Percentiles rank a stretch among this genome's conserved stretches.
phyloP scores from a whole-genome alignment of 768 basidiomycete species.

The Termitomyces eurrhizus region DNA sequence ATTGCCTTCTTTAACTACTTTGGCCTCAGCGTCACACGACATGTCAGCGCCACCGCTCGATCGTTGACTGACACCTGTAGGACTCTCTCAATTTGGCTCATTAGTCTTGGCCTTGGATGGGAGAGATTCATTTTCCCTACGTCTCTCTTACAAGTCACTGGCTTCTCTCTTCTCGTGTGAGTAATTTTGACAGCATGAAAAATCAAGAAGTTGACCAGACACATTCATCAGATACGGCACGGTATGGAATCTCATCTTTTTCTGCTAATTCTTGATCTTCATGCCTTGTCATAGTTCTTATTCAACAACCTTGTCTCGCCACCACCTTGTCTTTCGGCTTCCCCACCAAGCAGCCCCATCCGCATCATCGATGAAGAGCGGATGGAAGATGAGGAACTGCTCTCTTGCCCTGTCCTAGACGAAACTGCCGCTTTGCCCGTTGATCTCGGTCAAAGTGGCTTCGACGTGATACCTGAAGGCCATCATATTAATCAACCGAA shows the following conservation, averaged over 20 bases:
- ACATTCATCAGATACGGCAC: conserved; percentile 69
- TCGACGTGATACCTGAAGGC: conserved; percentile 69
- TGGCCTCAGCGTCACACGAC: conserved; percentile 86
- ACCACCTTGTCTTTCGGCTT: conserved; percentile 59
- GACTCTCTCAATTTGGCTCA: conserved; percentile 93
- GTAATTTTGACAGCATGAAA: conserved; percentile 21
- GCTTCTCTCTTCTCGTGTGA: conserved; percentile 88
- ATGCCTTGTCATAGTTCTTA: conserved; percentile 54
- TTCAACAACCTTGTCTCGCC: conserved; percentile 80
- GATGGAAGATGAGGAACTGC: conserved; percentile 55
- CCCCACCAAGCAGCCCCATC: conserved; percentile 24
- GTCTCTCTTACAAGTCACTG: conserved; percentile 75
- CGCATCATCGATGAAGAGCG: conserved; percentile 49
- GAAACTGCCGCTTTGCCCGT: conserved; percentile 83
- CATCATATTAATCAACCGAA: conserved; percentile 21
- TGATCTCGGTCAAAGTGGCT: conserved; percentile 79
- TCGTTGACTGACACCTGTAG: conserved; percentile 93
- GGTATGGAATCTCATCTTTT: conserved; percentile 35
- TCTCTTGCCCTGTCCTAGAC: conserved; percentile 48
- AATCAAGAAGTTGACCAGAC: conserved; percentile 6
- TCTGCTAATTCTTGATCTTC: conserved; percentile 9
- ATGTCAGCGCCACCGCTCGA: conserved; percentile 90
- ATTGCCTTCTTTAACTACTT: conserved; percentile 89
- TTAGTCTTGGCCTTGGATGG: conserved; percentile 89
- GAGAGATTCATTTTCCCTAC: conserved; percentile 80